Evolutionary conservation across 2,329 filamentous ascomycete species (phyloP).

Genomic region (Thermomyces lanuginosus): DNA sequence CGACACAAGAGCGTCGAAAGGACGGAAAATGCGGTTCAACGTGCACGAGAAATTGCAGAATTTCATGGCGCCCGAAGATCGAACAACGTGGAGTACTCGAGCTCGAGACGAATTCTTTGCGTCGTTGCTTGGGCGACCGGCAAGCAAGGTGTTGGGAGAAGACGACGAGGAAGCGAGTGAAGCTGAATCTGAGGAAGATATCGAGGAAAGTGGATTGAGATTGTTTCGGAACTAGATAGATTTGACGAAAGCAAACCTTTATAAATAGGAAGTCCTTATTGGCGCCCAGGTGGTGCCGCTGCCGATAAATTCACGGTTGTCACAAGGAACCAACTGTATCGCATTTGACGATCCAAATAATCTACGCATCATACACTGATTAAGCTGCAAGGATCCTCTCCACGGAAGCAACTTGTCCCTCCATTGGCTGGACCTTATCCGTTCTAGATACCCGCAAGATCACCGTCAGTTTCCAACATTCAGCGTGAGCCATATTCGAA

Average conservation of each 20-base stretch:
- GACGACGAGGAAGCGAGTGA: conserved; percentile 33
- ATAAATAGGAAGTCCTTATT: too few species aligned
- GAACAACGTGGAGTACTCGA: conserved; percentile 60
- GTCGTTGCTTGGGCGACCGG: conserved; percentile 48
- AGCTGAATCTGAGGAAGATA: conserved; percentile 11
- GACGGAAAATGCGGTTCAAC: conserved; percentile 81
- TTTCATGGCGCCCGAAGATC: conserved; percentile 87
- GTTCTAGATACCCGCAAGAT: conserved; percentile 34
- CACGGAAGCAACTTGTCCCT: conserved; percentile 52
- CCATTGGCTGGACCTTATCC: conserved; percentile 62
- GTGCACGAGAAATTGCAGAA: conserved; percentile 96
- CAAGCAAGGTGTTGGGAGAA: conserved; percentile 50
- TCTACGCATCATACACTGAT: too few species aligned
- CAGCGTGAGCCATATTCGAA: conserved; percentile 1
- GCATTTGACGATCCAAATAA: too few species aligned
- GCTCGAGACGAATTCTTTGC: conserved; percentile 65
- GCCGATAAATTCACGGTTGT: too few species aligned
- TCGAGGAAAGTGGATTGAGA: conserved; percentile 18
- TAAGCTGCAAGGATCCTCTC: conserved; percentile 29
- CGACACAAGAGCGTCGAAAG: conserved; percentile 89
- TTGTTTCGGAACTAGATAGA: conserved; percentile 16
- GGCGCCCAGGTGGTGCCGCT: too few species aligned
- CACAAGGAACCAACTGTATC: not conserved
- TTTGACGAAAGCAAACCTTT: too few species aligned
- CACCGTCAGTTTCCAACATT: not conserved